Conservation (phyloP, 768 basidiomycete genomes). For the Suillus spraguei region DNA sequence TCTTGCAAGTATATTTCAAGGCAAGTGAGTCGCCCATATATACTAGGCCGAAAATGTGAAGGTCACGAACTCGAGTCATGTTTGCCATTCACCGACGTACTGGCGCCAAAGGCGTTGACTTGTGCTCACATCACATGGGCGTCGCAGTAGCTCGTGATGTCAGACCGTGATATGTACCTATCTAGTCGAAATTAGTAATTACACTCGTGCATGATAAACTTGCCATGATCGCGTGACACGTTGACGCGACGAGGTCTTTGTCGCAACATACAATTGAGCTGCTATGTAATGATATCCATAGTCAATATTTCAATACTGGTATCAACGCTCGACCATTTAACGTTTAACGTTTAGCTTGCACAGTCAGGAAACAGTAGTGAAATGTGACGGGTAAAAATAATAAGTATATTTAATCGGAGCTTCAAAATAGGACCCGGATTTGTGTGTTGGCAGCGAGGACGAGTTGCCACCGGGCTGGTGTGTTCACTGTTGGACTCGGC, state of each 20-base stretch:
- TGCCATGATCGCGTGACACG: not conserved
- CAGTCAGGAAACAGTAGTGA: no score
- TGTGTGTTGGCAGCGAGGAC: conserved; percentile 16
- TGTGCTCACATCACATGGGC: not conserved
- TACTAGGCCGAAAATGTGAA: not conserved
- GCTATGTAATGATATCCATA: no score
- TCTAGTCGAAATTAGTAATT: no score
- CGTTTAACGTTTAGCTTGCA: no score
- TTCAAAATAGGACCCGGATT: conserved; percentile 13
- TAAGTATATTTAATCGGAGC: conserved; percentile 21
- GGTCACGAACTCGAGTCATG: no score
- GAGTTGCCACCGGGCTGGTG: conserved; percentile 32
- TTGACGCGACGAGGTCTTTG: not conserved
- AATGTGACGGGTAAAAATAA: not conserved
- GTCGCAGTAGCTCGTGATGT: not conserved
- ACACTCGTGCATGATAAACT: no score
- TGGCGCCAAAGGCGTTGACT: not conserved
- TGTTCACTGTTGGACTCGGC: conserved; percentile 26
- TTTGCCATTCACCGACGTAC: not conserved
- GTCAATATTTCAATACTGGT: no score
- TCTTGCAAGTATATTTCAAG: not conserved
- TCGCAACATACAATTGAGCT: not conserved
- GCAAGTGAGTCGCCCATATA: not conserved
- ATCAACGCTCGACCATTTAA: no score
- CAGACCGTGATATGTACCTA: not conserved